Evolutionary conservation across 176 grass and related monocot genomes (phyloP), one percentile per base, ranked within the genome.

Genomic region (Dendrocalamus sinicus): DNA sequence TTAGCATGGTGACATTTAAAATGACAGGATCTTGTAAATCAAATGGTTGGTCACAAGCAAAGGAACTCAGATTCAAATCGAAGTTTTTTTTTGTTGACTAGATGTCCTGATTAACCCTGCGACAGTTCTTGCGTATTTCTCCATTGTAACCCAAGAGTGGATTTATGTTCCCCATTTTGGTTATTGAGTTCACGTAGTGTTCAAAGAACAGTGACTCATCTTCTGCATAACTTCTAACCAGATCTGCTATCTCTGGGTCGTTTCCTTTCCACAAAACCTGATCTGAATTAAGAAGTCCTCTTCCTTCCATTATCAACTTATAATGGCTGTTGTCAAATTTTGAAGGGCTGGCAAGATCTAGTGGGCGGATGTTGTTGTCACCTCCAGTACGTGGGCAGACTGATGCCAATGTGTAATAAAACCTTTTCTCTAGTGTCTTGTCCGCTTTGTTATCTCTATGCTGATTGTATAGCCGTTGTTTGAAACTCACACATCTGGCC

Each of bases 241-340:
- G 80, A 73, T 61, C 75, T 15, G 48, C 79, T 76, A 89, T 91
- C 83, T 91, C 73, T 37, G 84, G 86, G 68, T 90, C 84, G 9
- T 64, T 84, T 72, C 91, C 94, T 20, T 91, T 93, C 86, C 86
- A 89, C 37, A 98, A 30, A 85, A 94, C 91, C 82, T 98, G 54
- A 45, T 98, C 93, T 67, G 91, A 98, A 80, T 92, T 95, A 15
- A 98, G 82, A 19, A 98, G 88, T 0, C 93, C 91, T 82, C 75
- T 94, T 6, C 86, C 81, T 73, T 83, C 87, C 78, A 98, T 6
- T 41, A 98, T 79, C 81, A 90, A 82, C 75, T 94, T 92, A 81
- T 89, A 98, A 81, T 98, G 95, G 53, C 86, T 88, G 75, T 95
- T 98, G 78, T 98, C 96, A 16, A 98, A 95, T 70, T 85, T 89